Evolutionary conservation across 345 rosid species (phyloP).

Genomic region (Eucalyptus pauciflora): DNA sequence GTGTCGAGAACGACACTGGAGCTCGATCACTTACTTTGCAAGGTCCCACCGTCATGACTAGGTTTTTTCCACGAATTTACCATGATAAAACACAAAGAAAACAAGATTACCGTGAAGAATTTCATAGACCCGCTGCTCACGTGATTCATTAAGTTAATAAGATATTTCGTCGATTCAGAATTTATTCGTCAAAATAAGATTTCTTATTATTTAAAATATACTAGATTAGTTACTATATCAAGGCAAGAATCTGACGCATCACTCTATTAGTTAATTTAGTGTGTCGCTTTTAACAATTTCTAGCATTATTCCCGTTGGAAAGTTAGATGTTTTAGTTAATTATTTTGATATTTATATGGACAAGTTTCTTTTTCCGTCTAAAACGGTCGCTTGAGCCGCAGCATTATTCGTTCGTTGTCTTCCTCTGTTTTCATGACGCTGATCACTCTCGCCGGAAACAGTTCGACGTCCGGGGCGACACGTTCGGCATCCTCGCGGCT

Average conservation of each 20-base stretch:
- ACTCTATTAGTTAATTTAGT: not conserved
- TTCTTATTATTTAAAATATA: not conserved
- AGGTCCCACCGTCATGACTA: not conserved
- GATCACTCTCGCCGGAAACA: not conserved
- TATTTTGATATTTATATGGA: not conserved
- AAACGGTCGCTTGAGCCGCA: not conserved
- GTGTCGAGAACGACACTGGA: not conserved
- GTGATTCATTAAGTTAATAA: not conserved
- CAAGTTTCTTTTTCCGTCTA: not conserved
- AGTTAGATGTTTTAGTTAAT: not conserved
- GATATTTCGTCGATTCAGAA: not conserved
- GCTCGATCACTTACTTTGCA: not conserved
- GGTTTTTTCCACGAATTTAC: not conserved
- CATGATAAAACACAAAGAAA: not conserved
- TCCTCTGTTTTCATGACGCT: not conserved
- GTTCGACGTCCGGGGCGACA: constrained; percentile 68
- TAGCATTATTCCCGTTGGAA: not conserved
- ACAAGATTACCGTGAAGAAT: not conserved
- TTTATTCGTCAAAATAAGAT: not conserved
- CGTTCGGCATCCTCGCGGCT: constrained; percentile 61
- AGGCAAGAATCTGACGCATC: not conserved
- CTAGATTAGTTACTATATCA: not conserved
- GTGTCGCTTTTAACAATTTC: not conserved
- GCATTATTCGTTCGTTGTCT: not conserved
- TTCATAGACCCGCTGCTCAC: not conserved